Conservation (phyloP, 2,329 filamentous ascomycete genomes). For the Plectosphaerella sp. region DNA sequence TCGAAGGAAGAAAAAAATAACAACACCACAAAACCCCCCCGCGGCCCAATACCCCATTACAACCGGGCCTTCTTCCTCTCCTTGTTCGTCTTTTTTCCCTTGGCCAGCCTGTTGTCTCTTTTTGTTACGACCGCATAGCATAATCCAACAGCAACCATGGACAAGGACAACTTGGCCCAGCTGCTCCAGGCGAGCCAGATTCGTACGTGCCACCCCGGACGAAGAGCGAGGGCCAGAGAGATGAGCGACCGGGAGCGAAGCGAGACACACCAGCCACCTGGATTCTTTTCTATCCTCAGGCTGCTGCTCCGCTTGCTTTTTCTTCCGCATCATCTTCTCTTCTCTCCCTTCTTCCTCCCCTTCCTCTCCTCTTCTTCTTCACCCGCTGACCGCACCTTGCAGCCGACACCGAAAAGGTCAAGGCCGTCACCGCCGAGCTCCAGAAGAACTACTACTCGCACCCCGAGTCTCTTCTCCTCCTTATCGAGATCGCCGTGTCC, state of each 20-base stretch:
- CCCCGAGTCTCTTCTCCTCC: slow-evolving; percentile 75
- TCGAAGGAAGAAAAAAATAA: background rate
- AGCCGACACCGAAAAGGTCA: slow-evolving; percentile 88
- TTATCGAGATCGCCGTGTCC: slow-evolving; percentile 83
- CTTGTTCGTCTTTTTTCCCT: slow-evolving; percentile 10
- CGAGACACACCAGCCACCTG: slow-evolving; percentile 3
- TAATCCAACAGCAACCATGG: slow-evolving; percentile 24
- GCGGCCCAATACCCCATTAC: slow-evolving; percentile 4
- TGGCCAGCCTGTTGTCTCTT: slow-evolving; percentile 9
- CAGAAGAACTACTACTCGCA: slow-evolving; percentile 92
- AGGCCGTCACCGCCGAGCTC: slow-evolving; percentile 82
- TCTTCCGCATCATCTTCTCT: slow-evolving; percentile 8
- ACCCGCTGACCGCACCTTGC: slow-evolving; percentile 12
- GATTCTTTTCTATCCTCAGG: background rate
- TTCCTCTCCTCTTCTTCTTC: slow-evolving; percentile 5
- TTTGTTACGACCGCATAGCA: background rate
- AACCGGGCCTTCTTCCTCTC: slow-evolving; percentile 2
- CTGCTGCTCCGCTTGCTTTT: background rate
- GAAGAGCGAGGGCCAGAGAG: background rate
- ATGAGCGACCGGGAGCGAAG: background rate
- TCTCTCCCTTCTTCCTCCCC: slow-evolving; percentile 9
- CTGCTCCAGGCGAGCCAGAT: slow-evolving; percentile 84
- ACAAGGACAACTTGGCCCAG: slow-evolving; percentile 71
- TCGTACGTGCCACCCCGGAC: slow-evolving; percentile 54
- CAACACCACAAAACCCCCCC: slow-evolving; percentile 6